Percentiles rank a stretch among this genome's conserved stretches.
These are phyloP conservation scores for Pseudocercospora vitis DNA, from an alignment of 2,329 filamentous ascomycete genomes.

Conservation along the genomic window DNA sequence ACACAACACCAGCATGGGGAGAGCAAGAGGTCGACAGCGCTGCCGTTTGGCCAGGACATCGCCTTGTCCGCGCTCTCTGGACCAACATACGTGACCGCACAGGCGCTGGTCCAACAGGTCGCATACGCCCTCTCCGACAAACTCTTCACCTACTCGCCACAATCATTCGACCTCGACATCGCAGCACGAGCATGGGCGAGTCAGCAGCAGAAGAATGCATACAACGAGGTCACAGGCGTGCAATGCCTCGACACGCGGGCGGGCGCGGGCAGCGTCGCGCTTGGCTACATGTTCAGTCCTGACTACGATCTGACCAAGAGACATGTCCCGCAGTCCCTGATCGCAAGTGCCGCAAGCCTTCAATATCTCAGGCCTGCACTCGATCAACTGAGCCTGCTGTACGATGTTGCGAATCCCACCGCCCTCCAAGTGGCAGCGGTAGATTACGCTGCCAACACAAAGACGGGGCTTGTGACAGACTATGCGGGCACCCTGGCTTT, in stretches of 20 bases:
- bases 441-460: slow-evolving; percentile 68
- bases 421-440: slow-evolving; percentile 89
- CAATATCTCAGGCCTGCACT: slow-evolving; percentile 77
- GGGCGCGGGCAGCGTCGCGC: slow-evolving; percentile 84
- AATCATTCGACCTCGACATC: slow-evolving; percentile 85
- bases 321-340: slow-evolving; percentile 83
- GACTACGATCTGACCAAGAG: slow-evolving; percentile 93
- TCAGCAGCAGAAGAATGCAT: slow-evolving; percentile 71
- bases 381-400: slow-evolving; percentile 88
- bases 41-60: slow-evolving; percentile 56
- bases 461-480: slow-evolving; percentile 76
- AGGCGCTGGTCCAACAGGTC: slow-evolving; percentile 92
- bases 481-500: slow-evolving; percentile 78
- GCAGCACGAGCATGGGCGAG: slow-evolving; percentile 76
- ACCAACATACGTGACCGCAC: slow-evolving; percentile 88
- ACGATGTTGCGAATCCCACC: slow-evolving; percentile 87
- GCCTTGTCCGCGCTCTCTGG: slow-evolving; percentile 66
- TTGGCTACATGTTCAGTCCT: slow-evolving; percentile 96
- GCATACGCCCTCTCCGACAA: slow-evolving; percentile 95
- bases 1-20: not conserved
- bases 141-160: slow-evolving; percentile 93
- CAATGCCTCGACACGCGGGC: slow-evolving; percentile 81
- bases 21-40: slow-evolving; percentile 45
- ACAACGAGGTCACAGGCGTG: slow-evolving; percentile 76
- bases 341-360: slow-evolving; percentile 82